Conservation (phyloP, 805 yeast genomes). For the Suhomyces sp. region DNA sequence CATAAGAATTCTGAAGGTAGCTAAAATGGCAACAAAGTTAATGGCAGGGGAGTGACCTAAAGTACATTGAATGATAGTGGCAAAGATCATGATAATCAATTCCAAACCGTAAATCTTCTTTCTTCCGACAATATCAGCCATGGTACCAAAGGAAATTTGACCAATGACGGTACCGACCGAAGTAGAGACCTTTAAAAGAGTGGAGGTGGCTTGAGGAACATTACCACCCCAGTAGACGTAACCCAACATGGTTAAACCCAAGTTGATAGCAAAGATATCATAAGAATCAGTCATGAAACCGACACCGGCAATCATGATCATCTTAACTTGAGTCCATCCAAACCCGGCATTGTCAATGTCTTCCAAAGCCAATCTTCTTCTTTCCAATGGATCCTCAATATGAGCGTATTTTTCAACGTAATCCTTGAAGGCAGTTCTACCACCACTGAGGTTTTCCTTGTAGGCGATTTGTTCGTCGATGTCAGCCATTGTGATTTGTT, state of each 20-base stretch:
- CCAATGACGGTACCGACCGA: constrained; percentile 94
- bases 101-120: constrained; percentile 86
- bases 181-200: constrained; percentile 82
- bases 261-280: constrained; percentile 86
- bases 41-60: constrained; percentile 72
- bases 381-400: constrained; percentile 79
- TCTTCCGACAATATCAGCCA: constrained; percentile 83
- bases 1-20: constrained; percentile 79
- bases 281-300: constrained; percentile 93
- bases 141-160: constrained; percentile 78
- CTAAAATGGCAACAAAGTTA: constrained; percentile 68
- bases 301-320: constrained; percentile 84
- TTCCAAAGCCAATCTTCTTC: constrained; percentile 82
- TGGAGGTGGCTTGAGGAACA: constrained; percentile 70
- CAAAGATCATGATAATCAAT: constrained; percentile 77
- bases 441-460: constrained; percentile 48
- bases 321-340: constrained; percentile 81
- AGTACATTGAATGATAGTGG: constrained; percentile 75
- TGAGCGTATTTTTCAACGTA: constrained; percentile 77
- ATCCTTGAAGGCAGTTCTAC: constrained; percentile 85
- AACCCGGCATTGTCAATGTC: constrained; percentile 77
- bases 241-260: constrained; percentile 76
- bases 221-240: constrained; percentile 69
- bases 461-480: constrained; percentile 20
- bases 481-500: constrained; percentile 21